Base-by-base conservation (phyloP, 2,329 filamentous ascomycete species). In the Fusarium annulatum region DNA sequence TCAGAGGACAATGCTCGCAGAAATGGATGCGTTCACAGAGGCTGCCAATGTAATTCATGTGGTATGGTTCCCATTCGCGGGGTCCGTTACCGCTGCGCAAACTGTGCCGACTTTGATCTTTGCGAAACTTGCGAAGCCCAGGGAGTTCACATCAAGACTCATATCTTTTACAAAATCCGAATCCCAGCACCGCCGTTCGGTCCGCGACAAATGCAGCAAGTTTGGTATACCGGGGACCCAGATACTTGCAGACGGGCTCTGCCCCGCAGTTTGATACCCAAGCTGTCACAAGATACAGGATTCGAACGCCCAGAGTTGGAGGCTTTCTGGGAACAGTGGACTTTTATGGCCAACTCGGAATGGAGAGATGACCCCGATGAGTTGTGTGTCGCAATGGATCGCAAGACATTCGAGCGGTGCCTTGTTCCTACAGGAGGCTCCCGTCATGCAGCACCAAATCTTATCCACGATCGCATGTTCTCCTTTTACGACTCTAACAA, bases 401-500 rank as follows among this genome's bases (percentile, higher is more conserved):
- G 95, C 69, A 93, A 93, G 81, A 97, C 94, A 0, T 99, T 99
- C 82, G 94, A 98, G 80, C 91, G 93, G 53, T 97, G 95, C 76
- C 91, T 98, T 68, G 92, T 97, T 12, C 94, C 94, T 7, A 93
- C 93, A n/a, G 93, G 93, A 19, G 93, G 92, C n/a, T 89, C 91
- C 65, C 89, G 92, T 38, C 92, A 94, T 62, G 90, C 93, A 16
- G 88, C 92, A 2, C 94, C 96, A 3, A 98, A 97, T 80, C 89
- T 97, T 19, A 94, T 99, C 67, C 96, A 97, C 79, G 96, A 99
- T 81, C 93, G 96, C 75, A 96, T 98, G 89, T 99, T 98, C 83
- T 90, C 93, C 57, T 98, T 98, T 81, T 99, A 98, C 81, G 96
- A 99, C 82, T 93, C 92, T 38, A 96, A 98, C 80, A 88, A 90